These are phyloP conservation scores for Phytophthora boehmeriae DNA, from an alignment of 352 stramenopile species.

Conservation along the genomic window DNA sequence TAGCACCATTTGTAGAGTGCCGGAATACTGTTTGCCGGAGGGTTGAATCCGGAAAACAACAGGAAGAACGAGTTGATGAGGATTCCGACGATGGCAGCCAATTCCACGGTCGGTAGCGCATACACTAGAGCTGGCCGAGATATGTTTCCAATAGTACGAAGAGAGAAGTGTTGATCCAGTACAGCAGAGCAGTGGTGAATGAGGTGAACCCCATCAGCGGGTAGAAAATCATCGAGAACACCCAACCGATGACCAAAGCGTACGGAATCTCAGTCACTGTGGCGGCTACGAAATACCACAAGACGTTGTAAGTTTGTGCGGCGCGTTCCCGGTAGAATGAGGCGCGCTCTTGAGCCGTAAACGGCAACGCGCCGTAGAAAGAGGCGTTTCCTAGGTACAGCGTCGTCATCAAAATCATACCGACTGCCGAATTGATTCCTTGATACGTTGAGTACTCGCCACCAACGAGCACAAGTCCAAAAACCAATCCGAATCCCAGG, in stretches of 20 bases:
- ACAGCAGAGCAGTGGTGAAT: constrained; percentile 14
- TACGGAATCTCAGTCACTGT: constrained; percentile 66
- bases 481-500: constrained; percentile 75
- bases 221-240: constrained; percentile 34
- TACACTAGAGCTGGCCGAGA: constrained; percentile 20
- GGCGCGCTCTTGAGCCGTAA: constrained; percentile 59
- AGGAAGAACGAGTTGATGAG: constrained; percentile 39
- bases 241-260: constrained; percentile 14
- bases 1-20: constrained; percentile 50
- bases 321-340: constrained; percentile 73
- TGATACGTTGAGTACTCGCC: constrained; percentile 50
- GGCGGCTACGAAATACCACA: constrained; percentile 57
- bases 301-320: constrained; percentile 70
- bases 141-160: constrained; percentile 20
- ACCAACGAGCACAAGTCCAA: constrained; percentile 65
- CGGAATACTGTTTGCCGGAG: constrained; percentile 45
- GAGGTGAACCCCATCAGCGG: constrained; percentile 31
- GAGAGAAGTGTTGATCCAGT: constrained; percentile 12
- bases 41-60: constrained; percentile 53
- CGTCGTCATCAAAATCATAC: constrained; percentile 51
- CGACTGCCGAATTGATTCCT: constrained; percentile 54
- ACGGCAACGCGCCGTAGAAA: constrained; percentile 56
- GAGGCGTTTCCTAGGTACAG: constrained; percentile 68
- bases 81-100: background rate
- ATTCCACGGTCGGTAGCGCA: background rate